Evolutionary conservation across 2,329 filamentous ascomycete genomes (phyloP).

Genomic region (Fusarium subtropicale): DNA sequence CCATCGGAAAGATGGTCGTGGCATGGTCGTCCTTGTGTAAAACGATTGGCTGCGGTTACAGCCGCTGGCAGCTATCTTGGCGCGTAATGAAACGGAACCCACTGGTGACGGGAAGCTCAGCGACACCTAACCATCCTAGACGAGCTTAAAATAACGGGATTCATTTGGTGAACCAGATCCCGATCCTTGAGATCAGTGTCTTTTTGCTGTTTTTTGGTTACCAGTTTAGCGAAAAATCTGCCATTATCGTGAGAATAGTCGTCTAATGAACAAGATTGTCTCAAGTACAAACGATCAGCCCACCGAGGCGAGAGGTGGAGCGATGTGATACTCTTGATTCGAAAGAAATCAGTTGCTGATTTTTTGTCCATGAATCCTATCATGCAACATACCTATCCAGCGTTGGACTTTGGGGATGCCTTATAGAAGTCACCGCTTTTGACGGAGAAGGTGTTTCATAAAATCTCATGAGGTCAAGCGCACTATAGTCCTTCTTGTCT

Average conservation of each 20-base stretch:
- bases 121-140: slow-evolving; percentile 9
- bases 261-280: not conserved
- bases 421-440: not conserved
- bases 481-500: not conserved
- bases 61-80: slow-evolving; percentile 20
- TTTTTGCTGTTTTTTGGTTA: not conserved
- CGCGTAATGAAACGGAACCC: slow-evolving; percentile 34
- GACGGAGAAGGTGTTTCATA: not conserved
- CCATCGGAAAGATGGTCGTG: slow-evolving; percentile 8
- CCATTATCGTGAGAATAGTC: not conserved
- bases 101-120: not conserved
- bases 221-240: not conserved
- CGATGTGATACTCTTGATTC: not conserved
- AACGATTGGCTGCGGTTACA: slow-evolving; percentile 32
- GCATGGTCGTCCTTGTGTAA: slow-evolving; percentile 18
- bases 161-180: not conserved
- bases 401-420: not conserved
- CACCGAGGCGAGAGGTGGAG: too few relatives aligned
- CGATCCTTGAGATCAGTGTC: not conserved
- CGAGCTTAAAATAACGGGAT: slow-evolving; percentile 17
- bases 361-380: not conserved
- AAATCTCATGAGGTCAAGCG: not conserved
- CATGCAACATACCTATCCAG: not conserved
- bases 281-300: not conserved
- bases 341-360: not conserved